Evolutionary conservation across 495 filamentous ascomycete species (phyloP).

Genomic region (Sabuloglossum arenarium): DNA sequence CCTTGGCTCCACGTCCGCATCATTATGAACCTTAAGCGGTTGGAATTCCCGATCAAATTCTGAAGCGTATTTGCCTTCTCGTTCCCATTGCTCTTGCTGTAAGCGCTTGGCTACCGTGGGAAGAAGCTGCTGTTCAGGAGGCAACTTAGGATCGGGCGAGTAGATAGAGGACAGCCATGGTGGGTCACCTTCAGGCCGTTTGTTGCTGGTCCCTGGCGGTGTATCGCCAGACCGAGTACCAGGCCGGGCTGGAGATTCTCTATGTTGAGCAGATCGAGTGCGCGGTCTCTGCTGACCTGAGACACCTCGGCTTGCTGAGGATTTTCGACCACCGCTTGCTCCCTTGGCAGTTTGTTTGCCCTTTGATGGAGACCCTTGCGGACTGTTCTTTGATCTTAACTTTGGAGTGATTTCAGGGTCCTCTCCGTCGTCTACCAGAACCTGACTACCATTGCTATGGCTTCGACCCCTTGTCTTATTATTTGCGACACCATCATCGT

Average conservation of each 20-base stretch:
- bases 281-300: conserved; percentile 16
- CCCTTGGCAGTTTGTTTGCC: conserved; percentile 24
- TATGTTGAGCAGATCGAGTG: conserved; percentile 18
- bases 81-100: conserved; percentile 89
- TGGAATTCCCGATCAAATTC: conserved; percentile 70
- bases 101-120: conserved; percentile 82
- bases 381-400: conserved; percentile 23
- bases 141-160: conserved; percentile 83
- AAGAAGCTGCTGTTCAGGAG: conserved; percentile 85
- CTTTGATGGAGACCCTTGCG: conserved; percentile 17
- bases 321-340: conserved; percentile 20
- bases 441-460: conserved; percentile 40
- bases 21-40: conserved; percentile 36
- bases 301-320: conserved; percentile 19
- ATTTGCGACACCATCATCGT: conserved; percentile 37
- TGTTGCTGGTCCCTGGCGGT: conserved; percentile 35
- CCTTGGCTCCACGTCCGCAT: not conserved
- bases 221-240: conserved; percentile 40
- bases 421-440: conserved; percentile 30
- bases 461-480: conserved; percentile 48
- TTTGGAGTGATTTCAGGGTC: conserved; percentile 20
- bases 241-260: conserved; percentile 25
- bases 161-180: conserved; percentile 93
- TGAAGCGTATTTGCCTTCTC: conserved; percentile 62
- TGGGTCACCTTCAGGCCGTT: conserved; percentile 79